Evolutionary conservation across 2,329 filamentous ascomycete genomes (phyloP).

Genomic region (Paecilomyces formosus): DNA sequence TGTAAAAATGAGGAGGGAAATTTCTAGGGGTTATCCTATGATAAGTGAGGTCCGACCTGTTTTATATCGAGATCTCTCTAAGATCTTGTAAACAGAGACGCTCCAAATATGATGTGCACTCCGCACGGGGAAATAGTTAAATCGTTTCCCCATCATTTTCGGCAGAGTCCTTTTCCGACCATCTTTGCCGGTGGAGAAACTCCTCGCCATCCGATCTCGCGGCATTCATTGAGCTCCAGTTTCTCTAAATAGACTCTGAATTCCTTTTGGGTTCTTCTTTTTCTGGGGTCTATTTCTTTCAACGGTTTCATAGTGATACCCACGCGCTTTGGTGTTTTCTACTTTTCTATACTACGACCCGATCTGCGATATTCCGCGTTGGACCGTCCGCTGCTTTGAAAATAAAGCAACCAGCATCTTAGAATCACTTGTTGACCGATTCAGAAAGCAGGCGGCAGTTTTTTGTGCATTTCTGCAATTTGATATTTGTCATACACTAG

Average conservation of each 20-base stretch:
- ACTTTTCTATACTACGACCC: neutral
- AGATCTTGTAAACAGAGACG: neutral
- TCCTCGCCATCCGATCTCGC: neutral
- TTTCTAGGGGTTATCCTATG: too few relatives aligned
- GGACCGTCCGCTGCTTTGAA: neutral
- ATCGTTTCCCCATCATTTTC: conserved; percentile 5
- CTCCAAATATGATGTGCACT: neutral
- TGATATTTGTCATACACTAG: conserved; percentile 4
- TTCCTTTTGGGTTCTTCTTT: neutral
- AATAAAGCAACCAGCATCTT: neutral
- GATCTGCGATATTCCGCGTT: neutral
- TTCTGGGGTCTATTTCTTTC: neutral
- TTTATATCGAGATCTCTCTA: neutral
- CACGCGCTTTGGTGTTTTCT: neutral
- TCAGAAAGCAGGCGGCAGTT: neutral
- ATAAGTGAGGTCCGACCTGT: neutral
- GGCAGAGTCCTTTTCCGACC: conserved; percentile 32
- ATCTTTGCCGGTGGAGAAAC: conserved; percentile 19
- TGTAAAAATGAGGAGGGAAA: too few relatives aligned
- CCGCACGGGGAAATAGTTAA: conserved; percentile 3
- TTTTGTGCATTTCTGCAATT: neutral
- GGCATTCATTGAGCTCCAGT: neutral
- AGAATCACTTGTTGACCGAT: neutral
- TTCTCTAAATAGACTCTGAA: neutral
- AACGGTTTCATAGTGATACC: neutral